A percentile compares a stretch with the other conserved stretches of the same genome.
phyloP scores from a whole-genome alignment of 148 eudicot genomes.

The Polygonum aviculare region DNA sequence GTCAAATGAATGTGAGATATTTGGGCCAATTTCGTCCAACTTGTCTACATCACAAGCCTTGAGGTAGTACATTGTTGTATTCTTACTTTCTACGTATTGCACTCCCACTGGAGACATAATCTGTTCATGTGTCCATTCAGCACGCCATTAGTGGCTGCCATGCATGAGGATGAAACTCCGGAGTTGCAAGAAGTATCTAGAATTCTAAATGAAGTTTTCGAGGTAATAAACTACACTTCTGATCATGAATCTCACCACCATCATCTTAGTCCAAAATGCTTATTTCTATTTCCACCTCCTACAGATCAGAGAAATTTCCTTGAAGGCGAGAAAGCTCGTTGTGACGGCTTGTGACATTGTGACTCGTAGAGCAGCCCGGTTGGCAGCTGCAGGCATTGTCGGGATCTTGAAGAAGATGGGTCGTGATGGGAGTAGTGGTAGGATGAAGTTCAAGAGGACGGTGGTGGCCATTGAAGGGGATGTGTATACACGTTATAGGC shows the following conservation, averaged over 20 bases:
- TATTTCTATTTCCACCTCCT: not conserved
- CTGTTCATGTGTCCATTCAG: slow-evolving; percentile 24
- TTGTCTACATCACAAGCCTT: slow-evolving; percentile 44
- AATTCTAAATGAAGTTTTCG: slow-evolving; percentile 55
- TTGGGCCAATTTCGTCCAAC: slow-evolving; percentile 50
- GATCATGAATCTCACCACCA: not conserved
- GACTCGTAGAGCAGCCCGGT: slow-evolving; percentile 71
- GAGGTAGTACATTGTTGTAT: slow-evolving; percentile 33
- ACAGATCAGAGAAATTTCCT: slow-evolving; percentile 52
- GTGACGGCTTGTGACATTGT: slow-evolving; percentile 78
- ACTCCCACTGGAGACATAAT: not conserved
- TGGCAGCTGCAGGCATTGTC: slow-evolving; percentile 85
- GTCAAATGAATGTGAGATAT: slow-evolving; percentile 65
- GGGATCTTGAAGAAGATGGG: slow-evolving; percentile 94
- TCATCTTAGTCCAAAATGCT: not conserved
- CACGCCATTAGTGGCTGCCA: slow-evolving; percentile 53
- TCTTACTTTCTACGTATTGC: not conserved
- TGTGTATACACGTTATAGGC: slow-evolving; percentile 44
- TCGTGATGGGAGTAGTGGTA: slow-evolving; percentile 72
- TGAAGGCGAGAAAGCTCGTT: slow-evolving; percentile 62
- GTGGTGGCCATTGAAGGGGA: slow-evolving; percentile 86
- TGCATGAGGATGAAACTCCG: slow-evolving; percentile 77
- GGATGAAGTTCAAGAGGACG: slow-evolving; percentile 42
- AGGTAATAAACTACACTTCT: slow-evolving; percentile 22
- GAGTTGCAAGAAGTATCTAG: slow-evolving; percentile 64